phyloP scores from a whole-genome alignment of 2,329 filamentous ascomycete species.

The Ceratocystis cubensis region DNA sequence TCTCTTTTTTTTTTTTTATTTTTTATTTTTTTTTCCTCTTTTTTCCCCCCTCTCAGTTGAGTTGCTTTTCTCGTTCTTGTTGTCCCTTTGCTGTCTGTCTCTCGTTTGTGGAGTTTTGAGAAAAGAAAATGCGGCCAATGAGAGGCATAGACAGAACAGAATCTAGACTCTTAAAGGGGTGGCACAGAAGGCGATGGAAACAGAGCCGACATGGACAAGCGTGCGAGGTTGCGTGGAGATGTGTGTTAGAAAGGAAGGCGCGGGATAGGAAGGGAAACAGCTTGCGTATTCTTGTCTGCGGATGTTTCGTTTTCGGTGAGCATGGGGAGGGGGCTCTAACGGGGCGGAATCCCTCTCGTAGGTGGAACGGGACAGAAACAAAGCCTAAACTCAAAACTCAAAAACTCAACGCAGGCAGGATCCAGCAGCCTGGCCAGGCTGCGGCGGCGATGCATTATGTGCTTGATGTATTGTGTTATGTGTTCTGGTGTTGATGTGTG shows the following conservation, averaged over 20 bases:
- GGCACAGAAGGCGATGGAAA: constrained; percentile 3
- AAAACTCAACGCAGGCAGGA: not conserved
- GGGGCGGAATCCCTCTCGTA: not conserved
- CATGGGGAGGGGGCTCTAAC: not conserved
- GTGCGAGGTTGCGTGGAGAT: not conserved
- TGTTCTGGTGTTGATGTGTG: not conserved
- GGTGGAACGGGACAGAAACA: constrained; percentile 2
- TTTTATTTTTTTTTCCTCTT: no score
- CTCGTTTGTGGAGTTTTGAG: not conserved
- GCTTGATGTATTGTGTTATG: not conserved
- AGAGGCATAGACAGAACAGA: not conserved
- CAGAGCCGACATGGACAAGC: not conserved
- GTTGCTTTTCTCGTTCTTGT: not conserved
- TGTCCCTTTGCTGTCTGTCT: not conserved
- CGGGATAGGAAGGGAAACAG: constrained; percentile 1
- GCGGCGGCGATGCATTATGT: not conserved
- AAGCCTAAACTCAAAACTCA: constrained; percentile 3
- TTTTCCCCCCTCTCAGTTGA: no score
- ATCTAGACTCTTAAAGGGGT: constrained; percentile 4
- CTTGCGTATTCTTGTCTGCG: no score
- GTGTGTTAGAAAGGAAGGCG: not conserved
- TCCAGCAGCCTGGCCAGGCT: not conserved
- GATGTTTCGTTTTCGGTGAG: not conserved
- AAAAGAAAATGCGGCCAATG: constrained; percentile 6
- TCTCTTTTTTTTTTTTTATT: not conserved